phyloP scores from a whole-genome alignment of 1,284 basidiomycete species.

The Ceratobasidium sp. region DNA sequence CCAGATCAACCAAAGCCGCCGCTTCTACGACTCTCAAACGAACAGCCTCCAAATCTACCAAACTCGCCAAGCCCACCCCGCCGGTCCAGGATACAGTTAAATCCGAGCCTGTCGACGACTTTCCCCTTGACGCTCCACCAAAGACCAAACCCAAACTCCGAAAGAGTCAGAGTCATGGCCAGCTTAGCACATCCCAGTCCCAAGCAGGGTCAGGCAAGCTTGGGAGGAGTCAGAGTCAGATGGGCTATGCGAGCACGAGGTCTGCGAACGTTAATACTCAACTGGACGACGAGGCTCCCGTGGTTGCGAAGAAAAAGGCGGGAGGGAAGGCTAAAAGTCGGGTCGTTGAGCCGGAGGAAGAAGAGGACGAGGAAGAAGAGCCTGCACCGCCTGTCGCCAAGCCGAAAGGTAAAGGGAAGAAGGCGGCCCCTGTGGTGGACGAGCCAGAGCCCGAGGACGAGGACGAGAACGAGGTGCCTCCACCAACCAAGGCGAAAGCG shows the following conservation, averaged over 20 bases:
- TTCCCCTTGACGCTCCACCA: not conserved
- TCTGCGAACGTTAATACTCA: not conserved
- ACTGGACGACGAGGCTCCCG: conserved; percentile 22
- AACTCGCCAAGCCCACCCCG: conserved; percentile 3
- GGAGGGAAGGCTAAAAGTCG: conserved; percentile 15
- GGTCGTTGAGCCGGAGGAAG: conserved; percentile 2
- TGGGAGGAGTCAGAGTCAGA: conserved; percentile 41
- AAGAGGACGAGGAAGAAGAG: not conserved
- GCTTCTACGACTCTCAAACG: conserved; percentile 21
- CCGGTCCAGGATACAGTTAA: not conserved
- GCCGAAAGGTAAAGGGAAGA: conserved; percentile 7
- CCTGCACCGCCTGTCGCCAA: not conserved
- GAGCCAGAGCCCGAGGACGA: conserved; percentile 28
- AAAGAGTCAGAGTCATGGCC: conserved; percentile 40
- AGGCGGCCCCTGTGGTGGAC: not conserved
- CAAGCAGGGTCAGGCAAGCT: not conserved
- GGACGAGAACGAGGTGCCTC: conserved; percentile 17
- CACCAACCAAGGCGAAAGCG: conserved; percentile 8
- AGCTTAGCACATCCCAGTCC: conserved; percentile 9
- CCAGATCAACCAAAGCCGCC: not conserved
- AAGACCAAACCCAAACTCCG: conserved; percentile 9
- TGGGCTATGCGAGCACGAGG: conserved; percentile 22
- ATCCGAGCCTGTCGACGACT: conserved; percentile 21
- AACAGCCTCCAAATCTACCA: conserved; percentile 30
- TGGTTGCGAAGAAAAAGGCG: conserved; percentile 20